These are phyloP conservation scores for Brassica carinata DNA, from an alignment of 345 rosid species.

Conservation along the genomic window DNA sequence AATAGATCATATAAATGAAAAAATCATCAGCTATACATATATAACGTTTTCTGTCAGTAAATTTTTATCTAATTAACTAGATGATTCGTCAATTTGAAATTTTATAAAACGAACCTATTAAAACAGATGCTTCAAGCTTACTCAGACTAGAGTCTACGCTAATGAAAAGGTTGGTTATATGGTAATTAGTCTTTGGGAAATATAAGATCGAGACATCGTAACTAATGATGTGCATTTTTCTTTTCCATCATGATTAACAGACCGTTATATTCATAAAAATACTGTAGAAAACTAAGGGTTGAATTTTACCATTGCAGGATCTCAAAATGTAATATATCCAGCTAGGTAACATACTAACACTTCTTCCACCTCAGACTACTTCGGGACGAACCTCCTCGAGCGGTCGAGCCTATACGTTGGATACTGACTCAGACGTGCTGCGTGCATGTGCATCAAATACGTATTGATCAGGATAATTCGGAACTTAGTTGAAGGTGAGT, in stretches of 20 bases:
- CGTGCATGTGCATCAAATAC: not conserved
- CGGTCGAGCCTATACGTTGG: not conserved
- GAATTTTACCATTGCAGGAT: not conserved
- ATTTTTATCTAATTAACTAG: not conserved
- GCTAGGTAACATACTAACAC: not conserved
- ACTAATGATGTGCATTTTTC: constrained; percentile 17
- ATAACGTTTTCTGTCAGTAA: not conserved
- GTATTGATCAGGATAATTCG: not conserved
- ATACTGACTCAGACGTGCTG: not conserved
- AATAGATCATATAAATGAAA: not conserved
- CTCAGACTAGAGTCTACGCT: constrained; percentile 35
- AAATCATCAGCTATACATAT: not conserved
- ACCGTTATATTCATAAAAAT: not conserved
- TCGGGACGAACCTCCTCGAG: not conserved
- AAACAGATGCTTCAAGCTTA: constrained; percentile 23
- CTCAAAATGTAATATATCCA: not conserved
- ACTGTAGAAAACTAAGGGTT: not conserved
- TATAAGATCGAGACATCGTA: constrained; percentile 21
- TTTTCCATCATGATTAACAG: not conserved
- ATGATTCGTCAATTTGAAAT: not conserved
- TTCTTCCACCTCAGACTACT: not conserved
- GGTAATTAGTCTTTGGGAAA: constrained; percentile 8
- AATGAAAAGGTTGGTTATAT: constrained; percentile 9
- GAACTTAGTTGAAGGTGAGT: not conserved
- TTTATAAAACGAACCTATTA: not conserved